Base-by-base conservation (phyloP, 352 stramenopile species). In the Globisporangium heterothallicum region DNA sequence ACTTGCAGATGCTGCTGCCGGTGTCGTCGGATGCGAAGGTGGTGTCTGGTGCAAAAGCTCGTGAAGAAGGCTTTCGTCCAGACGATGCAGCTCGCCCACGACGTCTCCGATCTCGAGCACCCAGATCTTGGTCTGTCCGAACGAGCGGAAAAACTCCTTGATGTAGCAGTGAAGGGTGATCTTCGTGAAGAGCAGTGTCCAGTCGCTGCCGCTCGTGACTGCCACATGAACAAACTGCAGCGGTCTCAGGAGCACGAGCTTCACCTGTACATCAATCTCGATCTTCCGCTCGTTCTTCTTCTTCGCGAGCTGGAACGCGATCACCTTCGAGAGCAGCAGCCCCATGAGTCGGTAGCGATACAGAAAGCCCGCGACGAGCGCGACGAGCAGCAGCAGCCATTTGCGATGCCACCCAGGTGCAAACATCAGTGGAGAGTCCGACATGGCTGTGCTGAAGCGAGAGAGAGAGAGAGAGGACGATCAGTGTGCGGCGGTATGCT, bases 51-150 rank as follows among this genome's bases (percentile, higher is more conserved):
- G 25, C 9, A 78, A n/a, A 0, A 70, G 7, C 8, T 71, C 56
- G 10, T 36, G 26, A 9, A 84, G 13, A 1, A 78, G 27, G 14
- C 63, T 45, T 35, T 83, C 66, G 24, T 86, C 68, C 6, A 86
- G 19, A 3, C 56, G 49, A 0, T 62, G 52, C 4, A 86, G 32
- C 12, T 75, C 61, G 3, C 68, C 61, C 21, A 66, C 34, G 8
- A 86, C 47, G 22, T 79, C 56, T 27, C 79, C 76, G 25, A 90
- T 66, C 16, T 54, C 59, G 18, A 90, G 61, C n/a, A 78, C 58
- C 32, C 75, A 70, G 27, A 90, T 80, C 44, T 86, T 87, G n/a
- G 75, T 74, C 47, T 84, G 76, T 7, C 75, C 74, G 51, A 88
- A 90, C 21, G 76, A 90, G 42, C 73, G 72, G 38, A 90, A 85